Conservation (phyloP, 2,329 filamentous ascomycete species). For the Periconia sp. region DNA sequence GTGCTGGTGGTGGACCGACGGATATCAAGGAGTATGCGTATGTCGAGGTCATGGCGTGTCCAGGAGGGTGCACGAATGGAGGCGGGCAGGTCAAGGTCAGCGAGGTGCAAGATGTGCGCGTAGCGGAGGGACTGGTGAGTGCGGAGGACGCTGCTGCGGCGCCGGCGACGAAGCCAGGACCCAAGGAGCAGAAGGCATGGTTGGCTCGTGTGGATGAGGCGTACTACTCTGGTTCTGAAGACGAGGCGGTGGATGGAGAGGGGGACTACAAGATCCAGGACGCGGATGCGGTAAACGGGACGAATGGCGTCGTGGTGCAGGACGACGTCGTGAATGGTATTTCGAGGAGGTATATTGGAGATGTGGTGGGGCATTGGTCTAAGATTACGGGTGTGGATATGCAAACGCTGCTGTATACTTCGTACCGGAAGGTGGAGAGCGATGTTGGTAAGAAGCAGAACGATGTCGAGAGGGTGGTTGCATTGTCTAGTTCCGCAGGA, state of each 20-base stretch:
- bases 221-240: conserved; percentile 74
- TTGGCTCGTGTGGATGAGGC: conserved; percentile 61
- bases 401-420: conserved; percentile 78
- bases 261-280: conserved; percentile 40
- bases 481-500: conserved; percentile 85
- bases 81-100: conserved; percentile 93
- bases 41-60: conserved; percentile 98
- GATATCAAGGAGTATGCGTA: conserved; percentile 77
- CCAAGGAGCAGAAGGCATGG: conserved; percentile 79
- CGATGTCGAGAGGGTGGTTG: conserved; percentile 80
- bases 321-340: conserved; percentile 60
- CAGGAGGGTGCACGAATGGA: conserved; percentile 97
- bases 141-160: conserved; percentile 30
- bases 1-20: conserved; percentile 63
- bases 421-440: conserved; percentile 88
- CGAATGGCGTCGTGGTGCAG: not conserved
- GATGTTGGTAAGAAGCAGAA: conserved; percentile 75
- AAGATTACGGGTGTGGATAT: conserved; percentile 68
- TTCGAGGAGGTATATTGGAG: conserved; percentile 65
- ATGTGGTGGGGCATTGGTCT: conserved; percentile 76
- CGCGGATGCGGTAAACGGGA: conserved; percentile 4
- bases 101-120: conserved; percentile 60
- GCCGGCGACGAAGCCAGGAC: conserved; percentile 59
- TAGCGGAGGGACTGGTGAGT: conserved; percentile 32
- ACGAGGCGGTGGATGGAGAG: conserved; percentile 38